Base-by-base conservation (phyloP, 495 filamentous ascomycete genomes). In the Aspergillus taichungensis region DNA sequence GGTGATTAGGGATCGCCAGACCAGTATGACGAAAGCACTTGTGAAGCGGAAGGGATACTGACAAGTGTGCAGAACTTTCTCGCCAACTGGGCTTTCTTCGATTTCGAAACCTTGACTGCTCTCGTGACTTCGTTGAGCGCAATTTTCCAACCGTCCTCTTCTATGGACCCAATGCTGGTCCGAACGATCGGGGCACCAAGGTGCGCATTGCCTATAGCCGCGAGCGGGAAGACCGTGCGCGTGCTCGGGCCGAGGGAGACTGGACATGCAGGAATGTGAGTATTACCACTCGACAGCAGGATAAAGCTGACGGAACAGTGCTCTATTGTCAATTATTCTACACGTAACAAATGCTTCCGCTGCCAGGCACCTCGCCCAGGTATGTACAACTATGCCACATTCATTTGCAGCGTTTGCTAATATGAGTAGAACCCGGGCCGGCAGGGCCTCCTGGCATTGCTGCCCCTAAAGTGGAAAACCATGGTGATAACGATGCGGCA, bases 401-500 rank as follows among this genome's bases (percentile, higher is more conserved):
- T 4, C 12, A 8, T 32, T 29, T 5, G 6, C 5, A 40, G 11
- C 18, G 18, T 10, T 40, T 31, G 32, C 60, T 64, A 34, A 66
- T 38, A 7, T 12, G 30, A n/a, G 34, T 32, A 63, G 56, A 57
- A 49, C 37, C 54, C 6, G 51, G 52, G n/a, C 52, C 54, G 10
- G 31, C 51, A 9, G 52, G 58, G 6, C 57, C 57, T n/a, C 62
- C 58, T 32, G 66, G 64, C 14, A 53, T 64, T 40, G 58, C 68
- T 18, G 46, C 60, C 30, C 56, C 56, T 1, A 67, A 59, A 36
- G 56, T 74, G 18, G 70, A 67, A 12, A 85, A 83, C 46, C 85
- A 74, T 42, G 88, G 88, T 13, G 84, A 89, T 54, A 88, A 85
- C 34, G 90, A 94, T 62, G 85, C 80, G 36, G 83, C 84, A 6